These are phyloP conservation scores for Vicia faba DNA, from an alignment of 306 rosid species.

Conservation along the genomic window DNA sequence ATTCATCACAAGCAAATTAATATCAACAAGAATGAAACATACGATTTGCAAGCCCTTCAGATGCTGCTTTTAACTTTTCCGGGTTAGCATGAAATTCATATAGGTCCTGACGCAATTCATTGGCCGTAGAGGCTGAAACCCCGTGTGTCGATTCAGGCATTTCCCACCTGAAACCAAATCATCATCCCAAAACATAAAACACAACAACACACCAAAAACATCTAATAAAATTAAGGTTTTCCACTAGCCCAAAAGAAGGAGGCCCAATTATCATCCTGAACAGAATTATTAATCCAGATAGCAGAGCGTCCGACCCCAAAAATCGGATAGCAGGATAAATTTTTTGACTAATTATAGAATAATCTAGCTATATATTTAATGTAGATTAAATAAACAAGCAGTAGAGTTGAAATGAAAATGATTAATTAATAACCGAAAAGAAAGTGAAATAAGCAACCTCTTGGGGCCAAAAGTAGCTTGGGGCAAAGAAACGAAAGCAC, in stretches of 20 bases:
- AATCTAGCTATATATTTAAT: too few species aligned
- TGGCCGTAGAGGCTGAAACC: slow-evolving; percentile 86
- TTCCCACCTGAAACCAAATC: slow-evolving; percentile 67
- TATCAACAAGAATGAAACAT: slow-evolving; percentile 28
- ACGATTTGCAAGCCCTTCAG: slow-evolving; percentile 80
- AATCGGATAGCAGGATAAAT: too few species aligned
- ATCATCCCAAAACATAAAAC: not conserved
- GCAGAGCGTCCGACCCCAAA: too few species aligned
- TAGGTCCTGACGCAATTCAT: slow-evolving; percentile 80
- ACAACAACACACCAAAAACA: not conserved
- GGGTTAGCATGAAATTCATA: slow-evolving; percentile 49
- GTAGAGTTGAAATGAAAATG: not conserved
- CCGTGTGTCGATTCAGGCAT: slow-evolving; percentile 48
- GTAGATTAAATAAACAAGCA: too few species aligned
- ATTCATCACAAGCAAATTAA: not conserved
- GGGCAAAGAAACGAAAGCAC: slow-evolving; percentile 72
- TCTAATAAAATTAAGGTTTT: not conserved
- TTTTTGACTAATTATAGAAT: too few species aligned
- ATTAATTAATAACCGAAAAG: too few species aligned
- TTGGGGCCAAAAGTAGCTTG: slow-evolving; percentile 89
- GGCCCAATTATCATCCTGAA: too few species aligned
- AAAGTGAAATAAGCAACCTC: slow-evolving; percentile 54
- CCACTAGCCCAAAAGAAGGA: too few species aligned
- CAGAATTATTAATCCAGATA: too few species aligned
- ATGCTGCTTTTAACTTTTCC: slow-evolving; percentile 86